phyloP scores from a whole-genome alignment of 371 early-diverging fungal species.

The Rhizoclosmatium hyalinum region DNA sequence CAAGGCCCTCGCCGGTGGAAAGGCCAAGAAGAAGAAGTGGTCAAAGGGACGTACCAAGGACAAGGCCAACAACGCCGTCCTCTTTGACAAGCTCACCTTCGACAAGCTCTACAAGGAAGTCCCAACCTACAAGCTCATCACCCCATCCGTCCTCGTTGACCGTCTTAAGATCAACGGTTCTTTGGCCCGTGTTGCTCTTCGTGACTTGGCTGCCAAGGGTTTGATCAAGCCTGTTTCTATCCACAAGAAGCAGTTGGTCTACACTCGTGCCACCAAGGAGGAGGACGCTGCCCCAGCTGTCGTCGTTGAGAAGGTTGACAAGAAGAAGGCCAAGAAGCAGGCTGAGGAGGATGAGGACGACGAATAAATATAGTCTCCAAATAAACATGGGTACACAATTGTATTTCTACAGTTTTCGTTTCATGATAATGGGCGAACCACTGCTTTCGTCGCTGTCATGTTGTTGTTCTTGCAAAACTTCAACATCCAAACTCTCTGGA shows the following conservation, averaged over 20 bases:
- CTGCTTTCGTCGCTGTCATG: too few relatives aligned
- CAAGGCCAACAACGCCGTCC: conserved; percentile 96
- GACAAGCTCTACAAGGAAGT: conserved; percentile 98
- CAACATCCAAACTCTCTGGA: neutral
- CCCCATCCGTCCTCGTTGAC: conserved; percentile 97
- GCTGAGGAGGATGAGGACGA: conserved; percentile 27
- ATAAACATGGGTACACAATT: too few relatives aligned
- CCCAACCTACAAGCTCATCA: conserved; percentile 98
- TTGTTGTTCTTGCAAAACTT: neutral
- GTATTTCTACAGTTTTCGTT: too few relatives aligned
- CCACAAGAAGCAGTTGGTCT: conserved; percentile 94
- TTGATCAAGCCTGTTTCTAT: conserved; percentile 87
- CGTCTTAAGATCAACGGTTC: conserved; percentile 97
- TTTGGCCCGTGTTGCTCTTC: conserved; percentile 93
- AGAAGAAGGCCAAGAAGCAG: conserved; percentile 13
- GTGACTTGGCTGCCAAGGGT: conserved; percentile 90
- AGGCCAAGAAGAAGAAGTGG: conserved; percentile 95
- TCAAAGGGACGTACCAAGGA: conserved; percentile 96
- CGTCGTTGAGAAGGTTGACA: conserved; percentile 15
- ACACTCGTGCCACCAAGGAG: conserved; percentile 88
- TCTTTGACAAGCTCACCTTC: conserved; percentile 88
- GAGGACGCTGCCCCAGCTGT: conserved; percentile 17
- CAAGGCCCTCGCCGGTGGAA: conserved; percentile 77
- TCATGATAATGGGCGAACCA: too few relatives aligned
- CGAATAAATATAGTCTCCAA: neutral